Conservation (phyloP, 108 stramenopile species). For the Skeletonema grethae region DNA sequence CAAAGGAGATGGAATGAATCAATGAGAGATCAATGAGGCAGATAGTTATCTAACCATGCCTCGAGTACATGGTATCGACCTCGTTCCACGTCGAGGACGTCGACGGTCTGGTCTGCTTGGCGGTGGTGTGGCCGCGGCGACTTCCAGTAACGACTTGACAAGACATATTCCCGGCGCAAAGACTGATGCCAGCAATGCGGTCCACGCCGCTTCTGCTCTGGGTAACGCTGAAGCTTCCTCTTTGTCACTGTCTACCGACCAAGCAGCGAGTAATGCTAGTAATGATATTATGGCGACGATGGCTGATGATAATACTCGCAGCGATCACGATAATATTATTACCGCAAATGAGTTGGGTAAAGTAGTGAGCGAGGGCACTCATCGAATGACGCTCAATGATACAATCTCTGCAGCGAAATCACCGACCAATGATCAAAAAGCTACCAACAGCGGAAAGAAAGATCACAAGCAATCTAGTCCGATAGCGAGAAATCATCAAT, state of each 20-base stretch:
- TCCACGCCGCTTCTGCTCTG: neutral
- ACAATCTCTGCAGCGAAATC: neutral
- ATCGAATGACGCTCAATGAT: slow-evolving; percentile 6
- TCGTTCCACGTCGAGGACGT: slow-evolving; percentile 25
- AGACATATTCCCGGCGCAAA: neutral
- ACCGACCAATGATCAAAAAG: neutral
- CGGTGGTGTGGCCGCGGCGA: neutral
- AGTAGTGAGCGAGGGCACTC: neutral
- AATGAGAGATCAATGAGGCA: too few relatives aligned
- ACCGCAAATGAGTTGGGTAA: neutral
- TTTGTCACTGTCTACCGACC: neutral
- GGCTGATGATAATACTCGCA: slow-evolving; percentile 34
- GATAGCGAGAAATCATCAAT: neutral
- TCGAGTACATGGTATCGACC: slow-evolving; percentile 38
- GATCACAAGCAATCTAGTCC: neutral
- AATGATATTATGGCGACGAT: neutral
- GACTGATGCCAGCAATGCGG: neutral
- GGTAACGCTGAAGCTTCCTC: neutral
- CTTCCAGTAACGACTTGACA: too few relatives aligned
- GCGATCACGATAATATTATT: neutral
- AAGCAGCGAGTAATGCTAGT: neutral
- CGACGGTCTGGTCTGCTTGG: neutral
- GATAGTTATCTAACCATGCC: slow-evolving; percentile 12
- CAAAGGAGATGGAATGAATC: too few relatives aligned
- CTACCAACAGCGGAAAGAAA: neutral